Evolutionary conservation across 768 basidiomycete species (phyloP).

Genomic region (Lentinula sp.): DNA sequence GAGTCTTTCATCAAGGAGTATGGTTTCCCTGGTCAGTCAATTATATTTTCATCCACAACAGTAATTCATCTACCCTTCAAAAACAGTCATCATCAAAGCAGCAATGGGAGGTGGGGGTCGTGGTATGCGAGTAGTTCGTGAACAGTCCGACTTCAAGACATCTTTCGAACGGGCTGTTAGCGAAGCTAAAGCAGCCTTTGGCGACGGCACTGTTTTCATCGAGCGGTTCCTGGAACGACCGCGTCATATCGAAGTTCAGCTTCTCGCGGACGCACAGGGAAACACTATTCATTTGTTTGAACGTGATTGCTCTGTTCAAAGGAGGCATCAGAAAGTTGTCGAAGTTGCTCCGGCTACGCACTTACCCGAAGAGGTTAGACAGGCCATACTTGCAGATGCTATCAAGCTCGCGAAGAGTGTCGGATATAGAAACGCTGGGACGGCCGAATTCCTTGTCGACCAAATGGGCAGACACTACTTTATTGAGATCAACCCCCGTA

Average conservation of each 20-base stretch:
- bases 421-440: conserved; percentile 94
- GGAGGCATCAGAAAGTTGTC: conserved; percentile 98
- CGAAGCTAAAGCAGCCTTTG: conserved; percentile 95
- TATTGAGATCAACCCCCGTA: conserved; percentile 99
- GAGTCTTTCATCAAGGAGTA: conserved; percentile 90
- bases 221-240: conserved; percentile 97
- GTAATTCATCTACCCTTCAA: not conserved
- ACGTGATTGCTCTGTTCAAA: conserved; percentile 97
- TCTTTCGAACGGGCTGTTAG: conserved; percentile 89
- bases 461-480: conserved; percentile 96
- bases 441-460: conserved; percentile 97
- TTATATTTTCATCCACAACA: not conserved
- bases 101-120: conserved; percentile 99
- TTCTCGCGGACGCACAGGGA: conserved; percentile 85
- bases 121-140: conserved; percentile 98
- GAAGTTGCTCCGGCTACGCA: conserved; percentile 97
- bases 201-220: conserved; percentile 98
- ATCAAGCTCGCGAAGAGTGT: conserved; percentile 94
- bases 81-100: conserved; percentile 95
- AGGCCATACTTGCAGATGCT: conserved; percentile 84
- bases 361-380: conserved; percentile 84
- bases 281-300: conserved; percentile 98
- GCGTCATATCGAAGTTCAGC: conserved; percentile 95
- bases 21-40: conserved; percentile 79
- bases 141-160: conserved; percentile 85